A percentile compares a stretch with the other conserved stretches of the same genome.
These are phyloP conservation scores for Tricholoma hemisulphureum DNA, from an alignment of 768 basidiomycete genomes.

Conservation along the genomic window DNA sequence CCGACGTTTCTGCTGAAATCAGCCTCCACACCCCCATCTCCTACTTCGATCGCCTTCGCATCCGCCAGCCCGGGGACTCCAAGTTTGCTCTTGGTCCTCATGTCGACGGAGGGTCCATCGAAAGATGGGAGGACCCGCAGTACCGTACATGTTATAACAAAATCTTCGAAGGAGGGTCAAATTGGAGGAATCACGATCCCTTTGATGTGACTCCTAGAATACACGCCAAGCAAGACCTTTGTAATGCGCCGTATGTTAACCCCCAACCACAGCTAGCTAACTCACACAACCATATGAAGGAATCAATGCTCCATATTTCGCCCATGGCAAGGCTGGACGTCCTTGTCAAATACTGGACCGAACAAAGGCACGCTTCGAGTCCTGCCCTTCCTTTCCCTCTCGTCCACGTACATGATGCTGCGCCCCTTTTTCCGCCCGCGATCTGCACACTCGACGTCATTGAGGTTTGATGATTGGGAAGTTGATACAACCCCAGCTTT, in stretches of 20 bases:
- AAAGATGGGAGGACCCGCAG: conserved; percentile 55
- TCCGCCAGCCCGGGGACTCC: conserved; percentile 68
- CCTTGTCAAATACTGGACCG: conserved; percentile 51
- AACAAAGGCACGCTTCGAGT: conserved; percentile 63
- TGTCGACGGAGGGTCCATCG: conserved; percentile 48
- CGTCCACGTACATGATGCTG: conserved; percentile 60
- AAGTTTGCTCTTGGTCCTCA: conserved; percentile 69
- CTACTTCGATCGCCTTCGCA: conserved; percentile 75
- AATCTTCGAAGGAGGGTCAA: conserved; percentile 42
- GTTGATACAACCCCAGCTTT: conserved; percentile 53
- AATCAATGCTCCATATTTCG: conserved; percentile 54
- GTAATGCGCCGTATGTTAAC: conserved; percentile 50
- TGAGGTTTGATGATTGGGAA: conserved; percentile 53
- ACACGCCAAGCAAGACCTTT: conserved; percentile 58
- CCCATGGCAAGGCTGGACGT: conserved; percentile 61
- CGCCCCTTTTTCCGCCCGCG: conserved; percentile 63
- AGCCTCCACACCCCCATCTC: conserved; percentile 60
- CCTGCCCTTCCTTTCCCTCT: conserved; percentile 53
- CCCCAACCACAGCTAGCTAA: conserved; percentile 7
- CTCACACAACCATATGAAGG: conserved; percentile 21
- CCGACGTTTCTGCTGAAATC: conserved; percentile 41
- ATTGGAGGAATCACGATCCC: conserved; percentile 50
- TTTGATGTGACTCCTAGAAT: conserved; percentile 49
- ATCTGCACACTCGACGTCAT: conserved; percentile 17
- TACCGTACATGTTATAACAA: conserved; percentile 40